Evolutionary conservation across 2,329 filamentous ascomycete species (phyloP), one percentile per base, ranked within the genome.

Genomic region (Botrytis elliptica): DNA sequence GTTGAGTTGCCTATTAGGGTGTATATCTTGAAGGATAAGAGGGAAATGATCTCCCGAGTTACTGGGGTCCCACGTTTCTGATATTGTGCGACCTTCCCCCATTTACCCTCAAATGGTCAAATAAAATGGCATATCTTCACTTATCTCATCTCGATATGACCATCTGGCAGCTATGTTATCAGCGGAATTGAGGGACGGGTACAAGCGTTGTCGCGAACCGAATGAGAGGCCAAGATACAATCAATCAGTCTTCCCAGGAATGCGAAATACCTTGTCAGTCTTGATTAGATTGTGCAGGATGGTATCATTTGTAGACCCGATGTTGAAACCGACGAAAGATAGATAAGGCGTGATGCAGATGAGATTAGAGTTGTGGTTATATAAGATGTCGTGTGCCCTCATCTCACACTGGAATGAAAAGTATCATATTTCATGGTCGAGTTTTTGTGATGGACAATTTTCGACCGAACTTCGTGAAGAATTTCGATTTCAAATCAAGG

Each of bases 241-340:
- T 72, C 70, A 59, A 67, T 38, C 52, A 68, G 70, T 38, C 49
- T 40, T 67, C 42, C 40, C 52, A 44, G 40, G 38, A 59, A 55
- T 44, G n/a, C 29, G 42, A 72, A 68, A 72, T 72, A 44, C 70
- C 70, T 72, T 72, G 70, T 72, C 40, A 14, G 44, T 60, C 70
- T 40, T 52, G 70, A 68, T 72, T 72, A 72, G 70, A 72, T 72
- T 68, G 70, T 68, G 63, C 70, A 72, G 36, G 70, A 72, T 72
- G 36, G 70, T 72, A 72, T 72, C 46, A 72, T 72, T 57, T 46
- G 65, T 57, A 68, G 66, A 57, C 49, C 66, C 49, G 66, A 57
- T 68, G 49, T 68, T 68, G 66, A 68, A 68, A 57, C 36, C 33
- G 33, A 57, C 25, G 18, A 57, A 22, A 68, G 49, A 68, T 68